phyloP scores from a whole-genome alignment of 140 eudicot species.

The Ambrosia hybrid region DNA sequence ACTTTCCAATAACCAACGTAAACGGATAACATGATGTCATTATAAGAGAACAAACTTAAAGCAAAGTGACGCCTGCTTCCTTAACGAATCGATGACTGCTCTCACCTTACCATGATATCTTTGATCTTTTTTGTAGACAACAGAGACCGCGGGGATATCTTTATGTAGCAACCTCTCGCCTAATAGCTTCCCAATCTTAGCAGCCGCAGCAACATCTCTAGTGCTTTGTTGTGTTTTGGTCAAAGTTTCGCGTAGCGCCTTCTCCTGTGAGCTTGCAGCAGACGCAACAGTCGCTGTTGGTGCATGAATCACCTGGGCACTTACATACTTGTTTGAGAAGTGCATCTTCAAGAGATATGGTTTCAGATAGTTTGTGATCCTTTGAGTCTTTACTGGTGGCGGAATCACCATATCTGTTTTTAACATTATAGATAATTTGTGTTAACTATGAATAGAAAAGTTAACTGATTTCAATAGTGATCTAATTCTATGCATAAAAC shows the following conservation, averaged over 20 bases:
- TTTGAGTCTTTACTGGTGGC: constrained; percentile 65
- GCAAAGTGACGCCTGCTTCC: constrained; percentile 69
- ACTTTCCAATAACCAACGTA: too few species aligned
- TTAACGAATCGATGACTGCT: constrained; percentile 76
- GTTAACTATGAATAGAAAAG: too few species aligned
- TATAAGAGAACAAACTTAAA: constrained; percentile 34
- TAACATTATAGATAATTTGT: neutral
- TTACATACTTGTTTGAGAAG: constrained; percentile 77
- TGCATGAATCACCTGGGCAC: constrained; percentile 82
- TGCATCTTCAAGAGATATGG: constrained; percentile 83
- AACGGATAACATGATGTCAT: neutral
- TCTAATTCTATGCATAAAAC: neutral
- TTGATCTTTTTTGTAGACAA: constrained; percentile 68
- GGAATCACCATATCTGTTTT: constrained; percentile 72
- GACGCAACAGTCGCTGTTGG: constrained; percentile 90
- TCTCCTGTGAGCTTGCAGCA: constrained; percentile 89
- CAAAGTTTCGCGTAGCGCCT: constrained; percentile 58
- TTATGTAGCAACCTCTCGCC: constrained; percentile 58
- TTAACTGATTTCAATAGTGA: neutral
- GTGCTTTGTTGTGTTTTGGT: constrained; percentile 42
- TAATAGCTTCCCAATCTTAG: constrained; percentile 75
- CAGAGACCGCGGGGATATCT: constrained; percentile 65
- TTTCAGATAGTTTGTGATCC: constrained; percentile 70
- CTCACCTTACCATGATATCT: constrained; percentile 90
- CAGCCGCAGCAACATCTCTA: constrained; percentile 90